Conservation (phyloP, 768 basidiomycete genomes). For the Podaxis sp. region DNA sequence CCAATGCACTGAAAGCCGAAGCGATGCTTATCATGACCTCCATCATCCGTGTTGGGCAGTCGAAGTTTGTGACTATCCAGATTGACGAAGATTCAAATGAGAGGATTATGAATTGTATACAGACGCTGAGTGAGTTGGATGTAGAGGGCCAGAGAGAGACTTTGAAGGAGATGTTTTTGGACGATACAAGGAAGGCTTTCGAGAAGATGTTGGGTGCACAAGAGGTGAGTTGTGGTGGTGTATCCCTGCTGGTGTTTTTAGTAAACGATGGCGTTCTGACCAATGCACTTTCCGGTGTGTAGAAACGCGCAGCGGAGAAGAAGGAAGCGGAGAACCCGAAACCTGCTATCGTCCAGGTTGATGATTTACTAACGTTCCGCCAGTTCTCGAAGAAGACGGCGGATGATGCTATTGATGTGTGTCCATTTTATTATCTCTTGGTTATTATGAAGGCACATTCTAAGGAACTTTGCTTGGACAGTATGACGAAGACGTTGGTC, state of each 20-base stretch:
- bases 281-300: not conserved
- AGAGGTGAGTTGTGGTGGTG: conserved; percentile 54
- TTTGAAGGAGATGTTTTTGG: conserved; percentile 72
- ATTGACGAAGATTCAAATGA: conserved; percentile 99
- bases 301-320: conserved; percentile 92
- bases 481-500: conserved; percentile 87
- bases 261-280: not conserved
- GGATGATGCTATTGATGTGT: conserved; percentile 74
- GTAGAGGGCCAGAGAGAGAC: conserved; percentile 34
- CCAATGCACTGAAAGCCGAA: conserved; percentile 85
- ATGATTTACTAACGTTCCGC: conserved; percentile 88
- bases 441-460: not conserved
- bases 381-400: conserved; percentile 93
- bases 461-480: conserved; percentile 28
- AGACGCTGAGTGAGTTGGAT: conserved; percentile 82
- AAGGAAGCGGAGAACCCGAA: conserved; percentile 74
- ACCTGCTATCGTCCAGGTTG: conserved; percentile 79
- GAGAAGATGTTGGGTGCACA: conserved; percentile 94
- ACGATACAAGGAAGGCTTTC: conserved; percentile 89
- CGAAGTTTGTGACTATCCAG: conserved; percentile 89
- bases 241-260: not conserved
- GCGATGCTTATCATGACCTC: conserved; percentile 99
- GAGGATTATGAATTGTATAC: conserved; percentile 94
- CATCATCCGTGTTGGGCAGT: conserved; percentile 94
- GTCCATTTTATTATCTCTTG: conserved; percentile 17